Conservation (phyloP, 164 flowering plant species). For the Magnolia kwangsiensis region DNA sequence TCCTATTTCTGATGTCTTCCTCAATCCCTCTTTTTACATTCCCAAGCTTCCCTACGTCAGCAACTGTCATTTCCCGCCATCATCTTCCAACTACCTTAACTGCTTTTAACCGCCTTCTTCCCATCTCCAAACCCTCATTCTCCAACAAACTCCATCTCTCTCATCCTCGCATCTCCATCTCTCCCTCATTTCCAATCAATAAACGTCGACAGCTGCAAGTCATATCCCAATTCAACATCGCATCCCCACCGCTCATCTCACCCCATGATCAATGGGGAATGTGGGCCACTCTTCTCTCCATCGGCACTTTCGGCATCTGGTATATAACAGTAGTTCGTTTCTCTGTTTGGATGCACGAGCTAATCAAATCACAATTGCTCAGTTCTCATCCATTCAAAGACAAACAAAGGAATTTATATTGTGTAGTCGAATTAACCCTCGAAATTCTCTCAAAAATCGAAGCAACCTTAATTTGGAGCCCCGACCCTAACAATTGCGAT, state of each 20-base stretch:
- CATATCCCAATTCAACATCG: neutral
- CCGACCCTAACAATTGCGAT: no score
- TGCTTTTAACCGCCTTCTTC: no score
- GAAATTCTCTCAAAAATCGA: no score
- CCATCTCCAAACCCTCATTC: neutral
- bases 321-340: conserved; percentile 14
- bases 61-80: no score
- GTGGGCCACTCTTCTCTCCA: conserved; percentile 79
- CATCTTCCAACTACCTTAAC: no score
- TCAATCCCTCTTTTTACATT: no score
- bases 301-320: conserved; percentile 87
- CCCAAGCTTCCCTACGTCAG: no score
- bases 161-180: neutral
- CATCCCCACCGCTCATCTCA: conserved; percentile 37
- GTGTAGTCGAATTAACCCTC: conserved; percentile 9
- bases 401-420: neutral
- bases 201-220: neutral
- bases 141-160: neutral
- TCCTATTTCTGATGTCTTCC: no score
- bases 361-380: neutral
- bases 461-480: conserved; percentile 11
- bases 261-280: conserved; percentile 83
- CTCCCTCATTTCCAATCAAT: neutral
- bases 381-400: neutral
- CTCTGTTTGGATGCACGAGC: neutral